Evolutionary conservation across 1,139 yeast genomes (phyloP).

Genomic region (Yamadazyma buinensis): DNA sequence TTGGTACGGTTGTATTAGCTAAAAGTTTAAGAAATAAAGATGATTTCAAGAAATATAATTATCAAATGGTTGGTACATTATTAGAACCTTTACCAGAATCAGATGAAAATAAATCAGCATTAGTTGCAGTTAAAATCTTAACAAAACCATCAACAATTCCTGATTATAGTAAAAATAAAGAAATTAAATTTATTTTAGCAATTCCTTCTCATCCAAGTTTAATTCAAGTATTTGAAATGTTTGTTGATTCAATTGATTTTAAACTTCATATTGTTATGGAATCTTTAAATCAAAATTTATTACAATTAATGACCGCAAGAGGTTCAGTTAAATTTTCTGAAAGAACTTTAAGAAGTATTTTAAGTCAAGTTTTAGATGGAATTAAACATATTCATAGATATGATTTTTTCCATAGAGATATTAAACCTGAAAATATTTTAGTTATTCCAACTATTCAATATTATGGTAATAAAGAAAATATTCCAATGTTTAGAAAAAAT

Average conservation of each 20-base stretch:
- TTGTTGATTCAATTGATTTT: conserved; percentile 56
- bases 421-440: conserved; percentile 74
- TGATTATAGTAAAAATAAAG: conserved; percentile 68
- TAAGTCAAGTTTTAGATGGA: conserved; percentile 71
- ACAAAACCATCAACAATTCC: conserved; percentile 47
- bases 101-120: conserved; percentile 23
- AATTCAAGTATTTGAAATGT: conserved; percentile 73
- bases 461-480: conserved; percentile 40
- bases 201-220: conserved; percentile 72
- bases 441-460: conserved; percentile 56
- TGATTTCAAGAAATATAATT: conserved; percentile 12
- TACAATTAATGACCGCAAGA: conserved; percentile 64
- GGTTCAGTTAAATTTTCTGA: conserved; percentile 49
- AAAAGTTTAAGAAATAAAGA: conserved; percentile 25
- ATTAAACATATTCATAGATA: conserved; percentile 75
- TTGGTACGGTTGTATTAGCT: conserved; percentile 70
- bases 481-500: conserved; percentile 35
- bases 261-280: conserved; percentile 86
- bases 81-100: conserved; percentile 43
- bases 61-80: conserved; percentile 36
- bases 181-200: conserved; percentile 64
- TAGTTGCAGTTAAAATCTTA: conserved; percentile 87
- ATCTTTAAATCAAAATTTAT: conserved; percentile 75
- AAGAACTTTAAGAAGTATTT: conserved; percentile 58
- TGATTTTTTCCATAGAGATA: conserved; percentile 82